Conservation (phyloP, 805 yeast species). For the Ascoidea asiatica region DNA sequence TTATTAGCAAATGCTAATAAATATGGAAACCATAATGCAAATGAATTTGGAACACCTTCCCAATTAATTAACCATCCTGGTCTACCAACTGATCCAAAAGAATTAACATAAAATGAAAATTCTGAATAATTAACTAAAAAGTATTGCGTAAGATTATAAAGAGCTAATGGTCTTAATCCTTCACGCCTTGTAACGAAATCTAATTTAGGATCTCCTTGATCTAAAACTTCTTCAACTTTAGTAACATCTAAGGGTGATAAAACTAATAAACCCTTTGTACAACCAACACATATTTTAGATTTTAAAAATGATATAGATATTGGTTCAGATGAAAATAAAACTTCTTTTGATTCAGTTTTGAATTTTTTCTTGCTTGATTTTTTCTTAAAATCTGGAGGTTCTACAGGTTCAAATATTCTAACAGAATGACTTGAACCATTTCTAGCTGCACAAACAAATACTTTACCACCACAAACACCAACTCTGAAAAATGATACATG, state of each 20-base stretch:
- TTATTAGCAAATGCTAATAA: constrained; percentile 79
- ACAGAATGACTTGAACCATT: constrained; percentile 69
- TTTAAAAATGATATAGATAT: constrained; percentile 83
- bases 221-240: constrained; percentile 69
- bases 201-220: constrained; percentile 96
- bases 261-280: constrained; percentile 93
- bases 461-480: constrained; percentile 83
- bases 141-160: constrained; percentile 80
- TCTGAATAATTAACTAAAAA: constrained; percentile 83
- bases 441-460: constrained; percentile 82
- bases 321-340: constrained; percentile 77
- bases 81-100: constrained; percentile 92
- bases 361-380: constrained; percentile 57
- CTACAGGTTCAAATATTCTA: constrained; percentile 79
- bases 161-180: constrained; percentile 77
- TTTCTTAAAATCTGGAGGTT: constrained; percentile 45
- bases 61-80: constrained; percentile 90
- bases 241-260: constrained; percentile 51
- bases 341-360: constrained; percentile 58
- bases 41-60: constrained; percentile 92
- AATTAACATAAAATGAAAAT: constrained; percentile 86
- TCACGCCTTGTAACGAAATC: constrained; percentile 85
- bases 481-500: constrained; percentile 86
- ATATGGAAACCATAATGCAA: constrained; percentile 91
- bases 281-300: constrained; percentile 74